These are phyloP conservation scores for Cryptococcus sp. DNA, from an alignment of 1,284 basidiomycete species.

Conservation along the genomic window DNA sequence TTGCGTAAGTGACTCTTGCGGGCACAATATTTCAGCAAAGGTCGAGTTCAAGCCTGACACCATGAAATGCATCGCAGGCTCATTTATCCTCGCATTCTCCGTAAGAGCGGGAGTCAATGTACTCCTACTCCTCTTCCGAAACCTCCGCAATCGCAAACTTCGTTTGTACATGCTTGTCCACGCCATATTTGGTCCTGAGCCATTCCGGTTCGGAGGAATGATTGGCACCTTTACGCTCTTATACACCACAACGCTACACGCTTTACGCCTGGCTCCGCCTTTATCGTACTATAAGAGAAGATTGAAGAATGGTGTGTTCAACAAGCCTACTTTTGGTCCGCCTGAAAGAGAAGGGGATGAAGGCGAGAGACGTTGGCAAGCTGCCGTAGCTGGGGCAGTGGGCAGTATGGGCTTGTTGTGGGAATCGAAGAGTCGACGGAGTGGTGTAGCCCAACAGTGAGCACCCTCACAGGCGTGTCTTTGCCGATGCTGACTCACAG, in stretches of 20 bases:
- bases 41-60: not conserved
- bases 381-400: slow-evolving; percentile 79
- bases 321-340: slow-evolving; percentile 45
- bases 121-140: slow-evolving; percentile 68
- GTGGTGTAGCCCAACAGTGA: slow-evolving; percentile 79
- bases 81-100: slow-evolving; percentile 72
- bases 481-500: not conserved
- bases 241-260: slow-evolving; percentile 80
- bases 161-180: slow-evolving; percentile 66
- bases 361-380: slow-evolving; percentile 72
- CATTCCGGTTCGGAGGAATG: slow-evolving; percentile 80
- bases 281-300: slow-evolving; percentile 56
- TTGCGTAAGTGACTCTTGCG: slow-evolving; percentile 77
- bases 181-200: slow-evolving; percentile 77
- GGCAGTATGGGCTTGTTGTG: slow-evolving; percentile 76
- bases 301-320: slow-evolving; percentile 38
- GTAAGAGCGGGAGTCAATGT: slow-evolving; percentile 79
- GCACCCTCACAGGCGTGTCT: slow-evolving; percentile 19
- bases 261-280: slow-evolving; percentile 72
- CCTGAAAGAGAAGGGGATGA: slow-evolving; percentile 60
- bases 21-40: no score
- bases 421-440: slow-evolving; percentile 70
- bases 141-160: slow-evolving; percentile 59
- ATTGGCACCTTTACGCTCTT: slow-evolving; percentile 76
- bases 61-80: slow-evolving; percentile 59